Base-by-base conservation (phyloP, 1,284 basidiomycete genomes). In the Inonotus hispidus region DNA sequence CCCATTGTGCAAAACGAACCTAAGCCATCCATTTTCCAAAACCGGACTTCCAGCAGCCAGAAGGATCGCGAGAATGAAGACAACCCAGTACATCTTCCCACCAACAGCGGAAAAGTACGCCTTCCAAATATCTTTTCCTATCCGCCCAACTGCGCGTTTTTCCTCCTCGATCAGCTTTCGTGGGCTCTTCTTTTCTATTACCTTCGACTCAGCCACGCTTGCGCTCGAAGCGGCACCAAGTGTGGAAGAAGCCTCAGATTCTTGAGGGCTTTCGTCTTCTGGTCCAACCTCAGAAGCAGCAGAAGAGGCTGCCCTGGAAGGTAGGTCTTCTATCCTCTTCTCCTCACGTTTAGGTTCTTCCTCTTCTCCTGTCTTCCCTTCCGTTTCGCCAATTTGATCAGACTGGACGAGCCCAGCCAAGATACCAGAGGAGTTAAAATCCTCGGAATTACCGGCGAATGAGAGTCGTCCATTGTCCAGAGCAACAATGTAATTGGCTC, bases 161-260 rank as follows among this genome's bases (percentile, higher is more conserved):
- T 97, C 95, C 68, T 97, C 95, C 70, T 96, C 93, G 37, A 97
- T 79, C 21, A 97, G 79, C 73, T 95, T 96, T 54, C 92, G 79
- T 0, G 91, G 88, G 0, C 82, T 71, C 71, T 91, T 92, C 71
- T 83, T 86, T 62, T 71, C 71, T 63, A 83, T 82, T 4, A 71
- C 68, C 65, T 81, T 82, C 21, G 69, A 68, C 8, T 79, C 77
- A 3, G 73, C 55, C 7, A 67, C 71, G 10, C 66, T 67, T 58
- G 21, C 27, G 23, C 11, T 29, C 5, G 23, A 25, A 25, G 72
- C 68, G 46, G 70, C 66, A 11, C 70, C 69, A 2, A 72, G 69
- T 2, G 75, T 64, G 25, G 74, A 67, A 43, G 58, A 41, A n/a
- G 59, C 47, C 27, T 60, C 67, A n/a, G 67, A 68, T 13, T 65